Evolutionary conservation across 805 yeast species (phyloP), one percentile per base, ranked within the genome.

Genomic region (Candida ficus): DNA sequence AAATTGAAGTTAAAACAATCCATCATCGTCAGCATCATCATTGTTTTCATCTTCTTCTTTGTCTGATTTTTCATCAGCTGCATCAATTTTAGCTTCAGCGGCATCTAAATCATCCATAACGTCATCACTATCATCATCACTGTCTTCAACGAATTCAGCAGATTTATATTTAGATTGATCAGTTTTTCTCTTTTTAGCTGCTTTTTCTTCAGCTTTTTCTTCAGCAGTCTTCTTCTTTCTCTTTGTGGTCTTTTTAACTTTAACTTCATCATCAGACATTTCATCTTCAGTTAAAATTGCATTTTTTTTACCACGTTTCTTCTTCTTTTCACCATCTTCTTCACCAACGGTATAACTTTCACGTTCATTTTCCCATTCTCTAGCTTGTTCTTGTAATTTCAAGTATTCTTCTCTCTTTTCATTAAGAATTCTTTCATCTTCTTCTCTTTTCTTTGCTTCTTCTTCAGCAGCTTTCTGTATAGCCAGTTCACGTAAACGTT

Each of bases 361-460:
- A 69, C 80, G 73, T 49, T 75, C 77, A 44, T 66, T 72, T 41
- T 77, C 78, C 68, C 79, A 67, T 51, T 78, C 76, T 43, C 65
- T 65, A 16, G 81, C 78, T 46, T 75, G 76, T 46, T 76, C 79
- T 53, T 76, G 80, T 28, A 78, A 57, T 45, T 63, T 68, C 45
- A 62, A 62, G 50, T 69, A 70, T 53, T 75, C 76, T 35, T 66
- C 75, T 17, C 64, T 64, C 46, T 43, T 42, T 36, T 45, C 46
- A 52, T 54, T 46, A 51, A 66, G 56, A 63, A 75, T 60, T 61
- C 60, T 68, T 31, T 76, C 77, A 51, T 73, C 80, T 39, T 71
- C 82, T 22, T 60, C 49, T 35, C 53, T 57, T 45, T 71, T 68
- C 50, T 67, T 66, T 38, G 63, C 61, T 38, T 67, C 72, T 50